These are phyloP conservation scores for Liquidambar formosana DNA, from an alignment of 164 flowering plant species.

Conservation along the genomic window DNA sequence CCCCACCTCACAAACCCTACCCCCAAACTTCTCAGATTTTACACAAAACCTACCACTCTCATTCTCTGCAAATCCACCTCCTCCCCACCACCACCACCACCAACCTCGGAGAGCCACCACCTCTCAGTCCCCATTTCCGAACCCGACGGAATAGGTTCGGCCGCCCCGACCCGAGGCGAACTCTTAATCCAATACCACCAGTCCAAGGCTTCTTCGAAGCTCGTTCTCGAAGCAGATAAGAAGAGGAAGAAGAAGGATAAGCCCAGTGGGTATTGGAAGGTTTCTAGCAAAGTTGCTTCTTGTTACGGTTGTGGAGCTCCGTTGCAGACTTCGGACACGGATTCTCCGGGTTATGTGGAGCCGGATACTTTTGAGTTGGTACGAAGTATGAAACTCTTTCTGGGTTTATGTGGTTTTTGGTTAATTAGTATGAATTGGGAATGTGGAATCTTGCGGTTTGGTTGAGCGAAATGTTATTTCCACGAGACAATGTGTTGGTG, in stretches of 20 bases:
- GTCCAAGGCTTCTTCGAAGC: constrained; percentile 44
- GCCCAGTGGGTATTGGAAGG: constrained; percentile 26
- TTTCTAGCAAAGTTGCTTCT: constrained; percentile 29
- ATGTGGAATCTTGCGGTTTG: background rate
- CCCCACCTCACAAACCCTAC: constrained; percentile 22
- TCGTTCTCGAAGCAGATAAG: constrained; percentile 30
- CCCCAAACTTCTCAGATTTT: constrained; percentile 13
- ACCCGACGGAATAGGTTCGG: constrained; percentile 66
- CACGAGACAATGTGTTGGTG: too few species aligned
- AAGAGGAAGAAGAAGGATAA: constrained; percentile 42
- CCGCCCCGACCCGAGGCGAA: constrained; percentile 80
- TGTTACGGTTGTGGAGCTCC: constrained; percentile 99
- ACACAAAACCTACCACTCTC: constrained; percentile 20
- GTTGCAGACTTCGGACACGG: constrained; percentile 68
- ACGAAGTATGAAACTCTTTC: constrained; percentile 4
- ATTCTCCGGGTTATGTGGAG: constrained; percentile 90
- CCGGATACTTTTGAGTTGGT: constrained; percentile 74
- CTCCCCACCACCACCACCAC: constrained; percentile 1
- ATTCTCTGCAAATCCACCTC: constrained; percentile 34
- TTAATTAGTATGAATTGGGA: background rate
- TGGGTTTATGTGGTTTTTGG: background rate
- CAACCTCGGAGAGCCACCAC: constrained; percentile 11
- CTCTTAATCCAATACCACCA: constrained; percentile 60
- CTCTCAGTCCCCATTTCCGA: constrained; percentile 29
- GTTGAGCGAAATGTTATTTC: too few species aligned